Evolutionary conservation across 305 asterid genomes (phyloP).

Genomic region (Fraxinus paxiana): DNA sequence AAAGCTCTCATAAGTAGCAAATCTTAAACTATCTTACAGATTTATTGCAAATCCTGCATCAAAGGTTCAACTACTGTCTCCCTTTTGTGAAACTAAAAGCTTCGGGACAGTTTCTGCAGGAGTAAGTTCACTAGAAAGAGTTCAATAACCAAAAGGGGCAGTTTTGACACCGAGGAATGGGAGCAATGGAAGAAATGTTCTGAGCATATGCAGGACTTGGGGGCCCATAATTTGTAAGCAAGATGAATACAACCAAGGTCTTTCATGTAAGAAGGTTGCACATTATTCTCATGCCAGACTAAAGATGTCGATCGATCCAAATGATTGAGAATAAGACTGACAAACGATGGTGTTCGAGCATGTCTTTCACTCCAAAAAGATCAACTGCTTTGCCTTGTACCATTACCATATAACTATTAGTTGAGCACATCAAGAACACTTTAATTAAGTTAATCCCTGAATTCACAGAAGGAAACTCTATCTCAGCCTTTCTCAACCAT

Average conservation of each 20-base stretch:
- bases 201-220: neutral
- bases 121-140: neutral
- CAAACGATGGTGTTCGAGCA: neutral
- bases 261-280: neutral
- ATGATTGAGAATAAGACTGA: neutral
- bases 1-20: neutral
- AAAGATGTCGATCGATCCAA: neutral
- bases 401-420: neutral
- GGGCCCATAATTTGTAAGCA: neutral
- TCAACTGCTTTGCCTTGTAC: neutral
- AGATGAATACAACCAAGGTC: neutral
- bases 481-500: neutral
- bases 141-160: neutral
- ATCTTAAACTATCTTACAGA: neutral
- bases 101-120: neutral
- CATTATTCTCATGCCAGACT: neutral
- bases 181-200: neutral
- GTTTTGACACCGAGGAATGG: neutral
- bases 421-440: neutral
- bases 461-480: neutral
- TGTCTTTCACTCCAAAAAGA: neutral
- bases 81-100: neutral
- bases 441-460: neutral
- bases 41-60: neutral
- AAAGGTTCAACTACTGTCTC: neutral